Conservation (phyloP, 768 basidiomycete genomes). For the Lanmaoa rubissima region DNA sequence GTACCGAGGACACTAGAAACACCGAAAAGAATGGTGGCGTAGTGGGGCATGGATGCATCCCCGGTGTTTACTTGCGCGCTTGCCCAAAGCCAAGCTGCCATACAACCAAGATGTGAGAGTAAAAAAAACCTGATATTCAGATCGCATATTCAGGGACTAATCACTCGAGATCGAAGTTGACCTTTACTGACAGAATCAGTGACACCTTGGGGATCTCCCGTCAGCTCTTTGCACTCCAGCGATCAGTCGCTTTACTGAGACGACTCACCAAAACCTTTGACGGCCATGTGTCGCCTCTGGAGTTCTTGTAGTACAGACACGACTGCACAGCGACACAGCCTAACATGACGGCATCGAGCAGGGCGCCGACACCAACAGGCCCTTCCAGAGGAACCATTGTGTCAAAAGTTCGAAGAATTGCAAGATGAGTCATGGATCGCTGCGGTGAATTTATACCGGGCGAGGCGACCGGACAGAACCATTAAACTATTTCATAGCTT, state of each 20-base stretch:
- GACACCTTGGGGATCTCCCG: constrained; percentile 8
- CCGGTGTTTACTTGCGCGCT: neutral
- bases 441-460: constrained; percentile 17
- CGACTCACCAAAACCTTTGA: constrained; percentile 19
- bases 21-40: constrained; percentile 17
- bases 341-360: constrained; percentile 23
- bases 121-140: constrained; percentile 13
- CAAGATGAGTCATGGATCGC: neutral
- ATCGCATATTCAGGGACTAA: constrained; percentile 4
- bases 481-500: neutral
- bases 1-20: constrained; percentile 16
- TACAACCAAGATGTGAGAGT: constrained; percentile 17
- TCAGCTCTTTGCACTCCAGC: neutral
- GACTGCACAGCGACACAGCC: constrained; percentile 27
- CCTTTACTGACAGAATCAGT: constrained; percentile 19
- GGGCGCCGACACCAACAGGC: constrained; percentile 21
- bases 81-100: constrained; percentile 22
- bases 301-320: constrained; percentile 26
- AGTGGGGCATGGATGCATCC: constrained; percentile 6
- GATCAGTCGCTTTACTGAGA: neutral
- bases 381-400: constrained; percentile 27
- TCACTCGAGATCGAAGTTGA: neutral
- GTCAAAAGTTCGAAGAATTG: neutral
- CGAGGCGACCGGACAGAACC: constrained; percentile 8
- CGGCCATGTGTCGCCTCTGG: constrained; percentile 12